Conservation (phyloP, 148 eudicot species). For the Polygonum aviculare region DNA sequence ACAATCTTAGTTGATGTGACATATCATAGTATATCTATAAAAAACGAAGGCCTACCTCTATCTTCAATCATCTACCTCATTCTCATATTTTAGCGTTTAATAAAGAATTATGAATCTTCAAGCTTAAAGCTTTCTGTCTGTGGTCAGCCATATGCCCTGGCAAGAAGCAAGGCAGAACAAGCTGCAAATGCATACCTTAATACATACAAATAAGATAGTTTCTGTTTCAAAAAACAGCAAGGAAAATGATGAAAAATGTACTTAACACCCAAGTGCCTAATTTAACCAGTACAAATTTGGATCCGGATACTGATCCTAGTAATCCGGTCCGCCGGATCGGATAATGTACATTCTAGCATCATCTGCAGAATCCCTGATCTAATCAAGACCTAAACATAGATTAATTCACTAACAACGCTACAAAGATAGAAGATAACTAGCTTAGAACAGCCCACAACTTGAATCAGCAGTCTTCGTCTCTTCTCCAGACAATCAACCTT, state of each 20-base stretch:
- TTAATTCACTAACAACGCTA: background rate
- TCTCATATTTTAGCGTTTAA: background rate
- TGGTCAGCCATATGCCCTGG: background rate
- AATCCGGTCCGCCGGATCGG: background rate
- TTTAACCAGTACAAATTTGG: background rate
- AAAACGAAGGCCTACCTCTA: background rate
- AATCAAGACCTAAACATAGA: background rate
- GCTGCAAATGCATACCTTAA: background rate
- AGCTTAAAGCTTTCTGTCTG: background rate
- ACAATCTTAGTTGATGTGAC: background rate
- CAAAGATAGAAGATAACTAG: background rate
- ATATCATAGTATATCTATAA: background rate
- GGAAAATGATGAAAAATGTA: background rate
- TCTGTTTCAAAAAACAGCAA: conserved; percentile 5
- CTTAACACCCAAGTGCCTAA: background rate
- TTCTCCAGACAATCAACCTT: background rate
- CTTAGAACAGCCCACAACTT: background rate
- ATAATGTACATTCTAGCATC: conserved; percentile 2
- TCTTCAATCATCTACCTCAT: background rate
- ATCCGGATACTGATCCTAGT: background rate
- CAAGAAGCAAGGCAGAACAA: background rate
- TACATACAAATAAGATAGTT: background rate
- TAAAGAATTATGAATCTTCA: background rate
- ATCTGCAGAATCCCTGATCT: background rate
- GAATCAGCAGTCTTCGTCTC: background rate